Percentiles rank a stretch among this genome's conserved stretches.
These are phyloP conservation scores for Incumbomyces delicatus DNA, from an alignment of 2,329 filamentous ascomycete species.

Conservation along the genomic window DNA sequence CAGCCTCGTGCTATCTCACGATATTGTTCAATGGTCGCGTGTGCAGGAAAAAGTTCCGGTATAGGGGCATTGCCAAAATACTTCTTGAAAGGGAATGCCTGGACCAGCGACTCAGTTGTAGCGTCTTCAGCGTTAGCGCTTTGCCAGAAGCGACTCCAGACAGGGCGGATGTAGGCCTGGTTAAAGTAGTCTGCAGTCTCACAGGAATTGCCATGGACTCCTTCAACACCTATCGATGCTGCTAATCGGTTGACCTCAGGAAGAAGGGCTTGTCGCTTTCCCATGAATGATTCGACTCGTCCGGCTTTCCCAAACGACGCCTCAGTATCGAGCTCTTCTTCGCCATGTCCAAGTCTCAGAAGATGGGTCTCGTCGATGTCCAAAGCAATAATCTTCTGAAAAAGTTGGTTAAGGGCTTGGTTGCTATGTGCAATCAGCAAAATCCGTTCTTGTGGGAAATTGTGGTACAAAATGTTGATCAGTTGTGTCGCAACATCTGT, in stretches of 20 bases:
- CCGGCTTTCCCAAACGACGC: constrained; percentile 88
- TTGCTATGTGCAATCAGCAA: constrained; percentile 93
- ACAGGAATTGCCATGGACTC: constrained; percentile 90
- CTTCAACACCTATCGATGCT: constrained; percentile 71
- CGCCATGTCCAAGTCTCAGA: constrained; percentile 82
- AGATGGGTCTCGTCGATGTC: constrained; percentile 95
- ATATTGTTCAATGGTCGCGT: constrained; percentile 54
- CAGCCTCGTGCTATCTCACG: constrained; percentile 75
- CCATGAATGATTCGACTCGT: constrained; percentile 87
- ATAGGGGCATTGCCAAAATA: constrained; percentile 77
- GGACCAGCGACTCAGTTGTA: constrained; percentile 53
- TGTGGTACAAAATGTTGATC: constrained; percentile 98
- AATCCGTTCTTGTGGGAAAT: constrained; percentile 87
- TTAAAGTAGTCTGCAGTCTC: constrained; percentile 98
- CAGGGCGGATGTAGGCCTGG: constrained; percentile 76
- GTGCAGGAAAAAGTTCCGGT: constrained; percentile 67
- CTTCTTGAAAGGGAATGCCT: constrained; percentile 73
- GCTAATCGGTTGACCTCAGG: constrained; percentile 79
- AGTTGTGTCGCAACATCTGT: constrained; percentile 98
- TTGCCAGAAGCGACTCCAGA: constrained; percentile 78
- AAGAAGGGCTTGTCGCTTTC: constrained; percentile 70
- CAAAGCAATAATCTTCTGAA: constrained; percentile 92
- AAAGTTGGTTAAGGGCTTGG: constrained; percentile 92
- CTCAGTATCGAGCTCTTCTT: constrained; percentile 83
- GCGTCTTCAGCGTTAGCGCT: constrained; percentile 44